Evolutionary conservation across 768 basidiomycete species (phyloP).

Genomic region (Astraeus odoratus): DNA sequence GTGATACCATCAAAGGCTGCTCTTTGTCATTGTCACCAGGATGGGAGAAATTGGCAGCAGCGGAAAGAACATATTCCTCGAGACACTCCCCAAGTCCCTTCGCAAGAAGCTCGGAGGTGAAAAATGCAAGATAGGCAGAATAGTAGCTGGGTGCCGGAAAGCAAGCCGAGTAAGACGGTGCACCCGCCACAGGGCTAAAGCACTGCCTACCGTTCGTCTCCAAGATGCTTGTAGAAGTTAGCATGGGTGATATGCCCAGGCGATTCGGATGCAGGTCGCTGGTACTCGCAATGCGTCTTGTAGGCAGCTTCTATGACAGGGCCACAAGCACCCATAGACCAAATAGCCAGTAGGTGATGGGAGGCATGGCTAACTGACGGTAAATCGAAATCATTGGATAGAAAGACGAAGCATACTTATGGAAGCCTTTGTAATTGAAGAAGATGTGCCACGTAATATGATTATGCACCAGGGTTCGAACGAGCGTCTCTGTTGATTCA

Average conservation of each 20-base stretch:
- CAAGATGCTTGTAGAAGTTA: constrained; percentile 48
- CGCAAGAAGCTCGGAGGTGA: constrained; percentile 34
- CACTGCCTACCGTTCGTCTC: constrained; percentile 38
- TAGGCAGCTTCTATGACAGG: constrained; percentile 33
- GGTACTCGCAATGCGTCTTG: constrained; percentile 22
- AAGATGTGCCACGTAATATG: constrained; percentile 26
- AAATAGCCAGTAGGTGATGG: constrained; percentile 12
- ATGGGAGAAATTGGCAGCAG: constrained; percentile 41
- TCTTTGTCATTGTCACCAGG: constrained; percentile 7
- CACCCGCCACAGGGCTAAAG: not conserved
- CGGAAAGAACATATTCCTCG: constrained; percentile 52
- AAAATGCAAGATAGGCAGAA: constrained; percentile 51
- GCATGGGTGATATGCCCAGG: constrained; percentile 37
- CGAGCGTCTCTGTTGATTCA: constrained; percentile 9
- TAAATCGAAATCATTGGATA: too few relatives aligned
- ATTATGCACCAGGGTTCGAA: constrained; percentile 18
- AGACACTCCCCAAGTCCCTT: constrained; percentile 39
- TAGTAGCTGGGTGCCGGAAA: constrained; percentile 45
- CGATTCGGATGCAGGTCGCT: constrained; percentile 33
- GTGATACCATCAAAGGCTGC: constrained; percentile 44
- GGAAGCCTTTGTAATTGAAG: constrained; percentile 27
- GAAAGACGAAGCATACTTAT: constrained; percentile 21
- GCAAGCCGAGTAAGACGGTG: too few relatives aligned
- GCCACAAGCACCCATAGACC: constrained; percentile 14
- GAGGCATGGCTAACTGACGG: constrained; percentile 4